Conservation (phyloP, 2,329 filamentous ascomycete genomes). For the Teratosphaeriaceae sp. region DNA sequence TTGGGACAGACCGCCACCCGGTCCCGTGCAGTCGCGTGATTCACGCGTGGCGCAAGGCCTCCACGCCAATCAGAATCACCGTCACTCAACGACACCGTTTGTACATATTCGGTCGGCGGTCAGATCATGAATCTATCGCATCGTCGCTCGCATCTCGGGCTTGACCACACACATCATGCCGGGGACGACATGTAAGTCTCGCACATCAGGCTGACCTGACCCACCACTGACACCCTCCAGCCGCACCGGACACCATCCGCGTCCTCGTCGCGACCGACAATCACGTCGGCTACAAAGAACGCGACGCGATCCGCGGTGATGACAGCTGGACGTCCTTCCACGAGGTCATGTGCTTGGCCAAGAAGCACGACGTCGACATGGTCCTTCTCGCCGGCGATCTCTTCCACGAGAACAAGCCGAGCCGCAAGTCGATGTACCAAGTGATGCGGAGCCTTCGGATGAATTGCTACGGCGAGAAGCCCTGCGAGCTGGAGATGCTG, state of each 20-base stretch:
- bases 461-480: constrained; percentile 92
- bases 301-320: constrained; percentile 87
- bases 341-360: constrained; percentile 86
- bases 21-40: too few relatives aligned
- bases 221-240: not conserved
- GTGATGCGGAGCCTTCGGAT: constrained; percentile 91
- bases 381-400: constrained; percentile 89
- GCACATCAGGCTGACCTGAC: not conserved
- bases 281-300: constrained; percentile 94
- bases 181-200: constrained; percentile 10
- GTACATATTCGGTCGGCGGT: too few relatives aligned
- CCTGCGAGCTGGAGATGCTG: constrained; percentile 89
- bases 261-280: constrained; percentile 94
- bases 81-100: too few relatives aligned
- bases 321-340: constrained; percentile 97
- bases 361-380: constrained; percentile 91
- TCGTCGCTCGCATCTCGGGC: too few relatives aligned
- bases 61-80: too few relatives aligned
- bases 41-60: too few relatives aligned
- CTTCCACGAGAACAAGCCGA: constrained; percentile 98
- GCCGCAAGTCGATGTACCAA: constrained; percentile 90
- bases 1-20: too few relatives aligned
- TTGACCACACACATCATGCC: constrained; percentile 13
- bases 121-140: too few relatives aligned
- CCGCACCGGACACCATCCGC: constrained; percentile 75